A percentile compares a stretch with the other conserved stretches of the same genome.
Conservation (phyloP, 768 basidiomycete species). For the Rhizopogon rudus region DNA sequence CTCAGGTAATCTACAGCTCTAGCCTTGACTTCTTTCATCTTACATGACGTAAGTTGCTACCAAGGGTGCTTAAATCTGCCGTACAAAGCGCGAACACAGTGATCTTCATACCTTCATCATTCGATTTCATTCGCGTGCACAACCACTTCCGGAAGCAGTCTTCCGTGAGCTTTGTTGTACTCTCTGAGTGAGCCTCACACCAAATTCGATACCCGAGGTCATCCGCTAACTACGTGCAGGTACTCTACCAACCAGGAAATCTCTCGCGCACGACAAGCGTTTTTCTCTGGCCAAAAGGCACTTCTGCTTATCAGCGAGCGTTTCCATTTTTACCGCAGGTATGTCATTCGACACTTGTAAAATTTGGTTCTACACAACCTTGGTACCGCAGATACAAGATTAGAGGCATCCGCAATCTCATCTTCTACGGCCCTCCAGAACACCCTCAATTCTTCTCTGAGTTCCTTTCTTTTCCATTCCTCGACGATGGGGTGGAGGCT, state of each 20-base stretch:
- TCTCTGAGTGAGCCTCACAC: conserved; percentile 71
- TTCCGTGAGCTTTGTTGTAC: conserved; percentile 69
- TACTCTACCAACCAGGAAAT: conserved; percentile 95
- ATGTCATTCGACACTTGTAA: conserved; percentile 8
- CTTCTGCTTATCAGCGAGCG: conserved; percentile 92
- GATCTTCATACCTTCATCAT: conserved; percentile 90
- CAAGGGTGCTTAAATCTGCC: conserved; percentile 82
- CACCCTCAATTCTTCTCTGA: conserved; percentile 93
- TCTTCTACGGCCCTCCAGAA: conserved; percentile 91
- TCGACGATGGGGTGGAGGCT: conserved; percentile 82
- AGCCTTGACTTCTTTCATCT: background rate
- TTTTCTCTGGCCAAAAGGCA: conserved; percentile 82
- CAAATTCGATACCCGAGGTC: background rate
- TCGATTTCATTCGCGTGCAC: conserved; percentile 91
- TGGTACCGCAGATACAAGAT: conserved; percentile 70
- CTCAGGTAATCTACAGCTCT: conserved; percentile 49
- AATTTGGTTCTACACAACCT: background rate
- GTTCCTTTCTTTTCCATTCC: conserved; percentile 84
- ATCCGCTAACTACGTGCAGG: conserved; percentile 31
- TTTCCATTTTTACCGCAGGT: conserved; percentile 97
- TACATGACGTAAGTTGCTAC: conserved; percentile 58
- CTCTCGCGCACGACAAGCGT: conserved; percentile 86
- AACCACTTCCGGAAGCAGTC: conserved; percentile 77
- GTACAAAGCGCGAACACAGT: conserved; percentile 87
- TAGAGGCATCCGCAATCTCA: conserved; percentile 84